phyloP scores from a whole-genome alignment of 2,329 filamentous ascomycete genomes.

The Calonectria naviculata region DNA sequence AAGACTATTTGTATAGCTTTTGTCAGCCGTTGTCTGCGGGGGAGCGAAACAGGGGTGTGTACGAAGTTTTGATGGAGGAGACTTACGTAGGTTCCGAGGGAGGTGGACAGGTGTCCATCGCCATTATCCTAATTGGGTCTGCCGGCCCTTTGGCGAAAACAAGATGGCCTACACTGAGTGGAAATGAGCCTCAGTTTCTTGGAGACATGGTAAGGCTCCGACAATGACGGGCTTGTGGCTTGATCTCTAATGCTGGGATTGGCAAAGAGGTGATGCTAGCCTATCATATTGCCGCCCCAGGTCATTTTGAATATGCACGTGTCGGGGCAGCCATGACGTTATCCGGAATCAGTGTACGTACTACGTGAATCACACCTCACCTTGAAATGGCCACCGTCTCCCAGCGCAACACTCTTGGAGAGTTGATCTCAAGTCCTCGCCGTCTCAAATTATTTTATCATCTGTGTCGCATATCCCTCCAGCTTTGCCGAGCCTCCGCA shows the following conservation, averaged over 20 bases:
- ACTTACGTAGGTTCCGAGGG: slow-evolving; percentile 60
- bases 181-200: neutral
- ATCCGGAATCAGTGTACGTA: slow-evolving; percentile 27
- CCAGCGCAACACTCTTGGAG: slow-evolving; percentile 2
- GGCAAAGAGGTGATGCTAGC: neutral
- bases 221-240: neutral
- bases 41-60: slow-evolving; percentile 13
- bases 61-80: slow-evolving; percentile 5
- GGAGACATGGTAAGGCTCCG: slow-evolving; percentile 5
- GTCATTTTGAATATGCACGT: slow-evolving; percentile 30
- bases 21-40: slow-evolving; percentile 19
- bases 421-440: neutral
- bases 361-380: slow-evolving; percentile 23
- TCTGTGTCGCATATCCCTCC: neutral
- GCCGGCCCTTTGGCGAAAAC: neutral
- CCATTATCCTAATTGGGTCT: slow-evolving; percentile 44
- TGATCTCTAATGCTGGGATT: neutral
- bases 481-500: neutral
- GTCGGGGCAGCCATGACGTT: slow-evolving; percentile 36
- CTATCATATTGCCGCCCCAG: slow-evolving; percentile 1
- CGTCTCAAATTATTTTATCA: neutral
- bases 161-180: neutral
- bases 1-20: slow-evolving; percentile 60
- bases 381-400: neutral
- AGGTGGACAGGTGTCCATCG: slow-evolving; percentile 54